Percentiles rank a stretch among this genome's conserved stretches.
phyloP scores from a whole-genome alignment of 768 basidiomycete species.

The Naganishia kalamii region DNA sequence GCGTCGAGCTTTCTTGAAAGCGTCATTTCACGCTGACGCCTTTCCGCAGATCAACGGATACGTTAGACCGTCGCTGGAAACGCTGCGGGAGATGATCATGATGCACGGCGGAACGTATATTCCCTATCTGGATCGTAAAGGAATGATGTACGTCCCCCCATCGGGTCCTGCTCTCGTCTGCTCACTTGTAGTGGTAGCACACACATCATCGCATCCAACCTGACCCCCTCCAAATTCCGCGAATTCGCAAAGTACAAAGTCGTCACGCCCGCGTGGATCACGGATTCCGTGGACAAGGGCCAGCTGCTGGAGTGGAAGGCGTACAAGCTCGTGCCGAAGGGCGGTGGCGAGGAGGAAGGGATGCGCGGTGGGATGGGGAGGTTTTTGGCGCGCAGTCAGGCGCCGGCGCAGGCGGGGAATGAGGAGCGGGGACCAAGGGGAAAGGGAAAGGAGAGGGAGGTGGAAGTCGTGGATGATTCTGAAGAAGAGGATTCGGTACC shows the following conservation, averaged over 20 bases:
- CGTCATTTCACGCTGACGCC: not conserved
- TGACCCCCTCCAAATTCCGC: slow-evolving; percentile 80
- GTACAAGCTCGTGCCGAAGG: slow-evolving; percentile 50
- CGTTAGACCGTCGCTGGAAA: slow-evolving; percentile 79
- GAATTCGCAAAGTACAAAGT: slow-evolving; percentile 90
- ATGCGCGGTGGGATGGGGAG: slow-evolving; percentile 37
- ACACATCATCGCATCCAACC: slow-evolving; percentile 81
- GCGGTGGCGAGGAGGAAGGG: slow-evolving; percentile 35
- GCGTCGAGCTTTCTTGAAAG: slow-evolving; percentile 37
- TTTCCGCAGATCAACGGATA: slow-evolving; percentile 72
- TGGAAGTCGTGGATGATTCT: slow-evolving; percentile 13
- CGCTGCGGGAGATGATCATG: slow-evolving; percentile 69
- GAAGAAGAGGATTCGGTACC: not conserved
- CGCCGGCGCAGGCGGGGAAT: too few species aligned
- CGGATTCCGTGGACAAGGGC: slow-evolving; percentile 65
- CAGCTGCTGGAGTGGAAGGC: slow-evolving; percentile 71
- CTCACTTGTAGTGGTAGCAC: slow-evolving; percentile 53
- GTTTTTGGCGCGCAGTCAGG: slow-evolving; percentile 16
- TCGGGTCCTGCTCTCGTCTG: slow-evolving; percentile 55
- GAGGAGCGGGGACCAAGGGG: not conserved
- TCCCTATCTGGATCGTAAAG: slow-evolving; percentile 56
- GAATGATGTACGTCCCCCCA: slow-evolving; percentile 16
- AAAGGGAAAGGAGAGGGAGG: slow-evolving; percentile 6
- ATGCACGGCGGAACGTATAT: slow-evolving; percentile 76
- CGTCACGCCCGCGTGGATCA: slow-evolving; percentile 79